phyloP scores from a whole-genome alignment of 305 asterid species.

The Plantago coronopus region DNA sequence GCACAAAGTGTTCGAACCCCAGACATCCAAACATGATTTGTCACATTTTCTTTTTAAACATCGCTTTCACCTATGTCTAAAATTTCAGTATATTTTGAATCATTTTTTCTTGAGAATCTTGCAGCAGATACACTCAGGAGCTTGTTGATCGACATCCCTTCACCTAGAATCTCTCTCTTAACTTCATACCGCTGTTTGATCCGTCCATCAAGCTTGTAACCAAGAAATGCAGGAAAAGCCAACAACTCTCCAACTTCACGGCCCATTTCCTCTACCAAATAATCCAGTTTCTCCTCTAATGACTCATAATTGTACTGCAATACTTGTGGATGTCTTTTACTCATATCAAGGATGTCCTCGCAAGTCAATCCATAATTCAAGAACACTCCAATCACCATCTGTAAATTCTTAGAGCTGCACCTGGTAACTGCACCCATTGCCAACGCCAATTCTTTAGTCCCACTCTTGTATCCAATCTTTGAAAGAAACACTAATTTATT shows the following conservation, averaged over 20 bases:
- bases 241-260: conserved; percentile 77
- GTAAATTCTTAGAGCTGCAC: conserved; percentile 85
- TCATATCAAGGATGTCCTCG: conserved; percentile 78
- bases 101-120: conserved; percentile 50
- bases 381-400: conserved; percentile 60
- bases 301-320: conserved; percentile 77
- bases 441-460: conserved; percentile 65
- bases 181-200: conserved; percentile 82
- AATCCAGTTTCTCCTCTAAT: conserved; percentile 72
- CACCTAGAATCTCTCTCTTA: conserved; percentile 52
- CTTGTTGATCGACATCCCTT: conserved; percentile 83
- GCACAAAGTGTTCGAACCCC: too few relatives aligned
- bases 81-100: conserved; percentile 26
- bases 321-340: conserved; percentile 81
- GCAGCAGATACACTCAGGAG: conserved; percentile 75
- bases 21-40: too few relatives aligned
- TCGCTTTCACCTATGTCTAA: conserved; percentile 22
- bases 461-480: conserved; percentile 63
- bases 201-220: conserved; percentile 76
- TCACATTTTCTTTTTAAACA: conserved; percentile 18
- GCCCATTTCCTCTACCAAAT: conserved; percentile 82
- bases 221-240: conserved; percentile 90
- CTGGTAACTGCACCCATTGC: conserved; percentile 93
- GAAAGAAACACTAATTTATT: conserved; percentile 59
- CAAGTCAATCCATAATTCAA: conserved; percentile 68